phyloP scores from a whole-genome alignment of 176 grass and related monocot species.

The Guadua angustifolia region DNA sequence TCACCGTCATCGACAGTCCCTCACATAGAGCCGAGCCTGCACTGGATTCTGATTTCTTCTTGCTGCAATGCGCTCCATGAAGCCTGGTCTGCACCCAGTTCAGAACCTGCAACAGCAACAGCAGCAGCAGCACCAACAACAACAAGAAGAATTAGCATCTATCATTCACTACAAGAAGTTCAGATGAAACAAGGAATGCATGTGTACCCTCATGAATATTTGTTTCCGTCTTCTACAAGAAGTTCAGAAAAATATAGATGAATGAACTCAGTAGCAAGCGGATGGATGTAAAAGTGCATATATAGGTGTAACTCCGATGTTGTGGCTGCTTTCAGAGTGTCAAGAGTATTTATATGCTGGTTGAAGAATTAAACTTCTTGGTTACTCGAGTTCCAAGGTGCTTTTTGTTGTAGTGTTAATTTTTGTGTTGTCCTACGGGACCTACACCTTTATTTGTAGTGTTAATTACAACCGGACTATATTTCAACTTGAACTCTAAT shows the following conservation, averaged over 20 bases:
- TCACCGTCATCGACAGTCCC: not conserved
- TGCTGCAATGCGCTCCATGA: conserved; percentile 46
- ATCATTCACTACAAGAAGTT: not conserved
- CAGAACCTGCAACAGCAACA: conserved; percentile 48
- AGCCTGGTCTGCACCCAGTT: conserved; percentile 69
- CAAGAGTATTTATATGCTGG: not conserved
- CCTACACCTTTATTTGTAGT: too few species aligned
- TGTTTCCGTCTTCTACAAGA: not conserved
- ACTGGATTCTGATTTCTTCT: conserved; percentile 40
- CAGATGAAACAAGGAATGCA: not conserved
- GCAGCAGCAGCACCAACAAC: not conserved
- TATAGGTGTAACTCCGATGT: conserved; percentile 30
- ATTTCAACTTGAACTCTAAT: too few species aligned
- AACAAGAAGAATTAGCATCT: not conserved
- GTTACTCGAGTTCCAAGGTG: not conserved
- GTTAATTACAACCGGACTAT: too few species aligned
- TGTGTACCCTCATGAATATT: too few species aligned
- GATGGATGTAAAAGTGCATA: not conserved
- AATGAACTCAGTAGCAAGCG: not conserved
- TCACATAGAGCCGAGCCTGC: conserved; percentile 41
- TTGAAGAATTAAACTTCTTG: not conserved
- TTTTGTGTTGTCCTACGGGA: too few species aligned
- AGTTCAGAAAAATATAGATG: conserved; percentile 9
- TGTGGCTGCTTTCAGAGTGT: not conserved
- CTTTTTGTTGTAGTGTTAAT: too few species aligned